Base-by-base conservation (phyloP, 202 grass and related monocot species). In the Schoenoplectus triqueter region DNA sequence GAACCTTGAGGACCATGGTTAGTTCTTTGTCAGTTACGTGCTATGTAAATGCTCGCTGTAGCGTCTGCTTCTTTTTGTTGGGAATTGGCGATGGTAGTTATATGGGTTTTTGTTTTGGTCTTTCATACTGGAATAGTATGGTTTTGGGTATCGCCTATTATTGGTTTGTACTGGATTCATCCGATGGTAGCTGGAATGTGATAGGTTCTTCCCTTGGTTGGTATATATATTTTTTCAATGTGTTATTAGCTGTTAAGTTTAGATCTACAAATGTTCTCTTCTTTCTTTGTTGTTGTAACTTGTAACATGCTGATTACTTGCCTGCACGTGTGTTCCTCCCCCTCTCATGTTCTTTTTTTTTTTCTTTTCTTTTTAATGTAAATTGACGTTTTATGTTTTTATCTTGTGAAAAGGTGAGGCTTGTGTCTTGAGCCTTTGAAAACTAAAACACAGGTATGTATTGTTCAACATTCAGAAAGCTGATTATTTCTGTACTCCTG, bases 21-120 rank as follows among this genome's bases (percentile, higher is more conserved):
- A 42, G 74, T 59, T 60, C 2, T n/a, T 78, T 59, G n/a, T 42
- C 21, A 4, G 54, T 17, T 9, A 39, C 54, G 17, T 78, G 74
- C 74, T 60, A 78, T 79, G 75, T 79, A 79, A 59, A 79, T 79
- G 75, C 14, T 79, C 75, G 19, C 75, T 61, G 55, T 79, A 79
- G n/a, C 17, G 7, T 61, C 31, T 78, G 17, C 22, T 45, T 61
- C 55, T 62, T 44, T 45, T 79, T 78, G 46, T 41, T 42, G 69
- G 6, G 57, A 78, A 42, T 78, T 41, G 74, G 10, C 20, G 6
- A 39, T 55, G 56, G 73, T 55, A 76, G 73, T 61, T 21, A 61
- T 61, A 61, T 78, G 75, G 21, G 75, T 60, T 18, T 60, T 39
- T 79, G 39, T 45, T 79, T 77, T 79, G 70, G 75, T 61, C 60